Conservation (phyloP, 306 rosid genomes). For the Quercus bicolor region DNA sequence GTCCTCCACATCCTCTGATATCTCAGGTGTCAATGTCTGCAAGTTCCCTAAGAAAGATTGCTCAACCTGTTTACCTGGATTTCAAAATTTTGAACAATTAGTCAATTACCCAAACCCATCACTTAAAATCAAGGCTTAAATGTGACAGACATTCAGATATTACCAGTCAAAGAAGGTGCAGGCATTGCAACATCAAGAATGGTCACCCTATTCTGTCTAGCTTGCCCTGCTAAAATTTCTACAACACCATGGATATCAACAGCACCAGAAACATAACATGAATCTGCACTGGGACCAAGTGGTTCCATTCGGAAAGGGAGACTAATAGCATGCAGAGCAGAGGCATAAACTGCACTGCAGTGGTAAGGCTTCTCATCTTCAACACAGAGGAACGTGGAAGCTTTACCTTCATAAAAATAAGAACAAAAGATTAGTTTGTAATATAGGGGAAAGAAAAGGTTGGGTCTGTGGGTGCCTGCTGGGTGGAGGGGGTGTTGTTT, state of each 20-base stretch:
- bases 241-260: constrained; percentile 58
- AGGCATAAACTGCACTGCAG: constrained; percentile 80
- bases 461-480: not conserved
- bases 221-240: constrained; percentile 69
- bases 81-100: constrained; percentile 27
- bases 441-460: constrained; percentile 4
- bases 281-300: constrained; percentile 53
- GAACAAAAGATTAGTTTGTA: constrained; percentile 10
- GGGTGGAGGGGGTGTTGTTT: not conserved
- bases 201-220: constrained; percentile 72
- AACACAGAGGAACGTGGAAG: constrained; percentile 51
- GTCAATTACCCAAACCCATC: constrained; percentile 18
- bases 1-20: constrained; percentile 55
- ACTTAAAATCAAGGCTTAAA: constrained; percentile 1
- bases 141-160: constrained; percentile 1
- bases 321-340: constrained; percentile 72
- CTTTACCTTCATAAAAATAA: constrained; percentile 57
- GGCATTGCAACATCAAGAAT: constrained; percentile 87
- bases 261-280: constrained; percentile 61
- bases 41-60: constrained; percentile 46
- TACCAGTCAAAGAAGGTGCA: constrained; percentile 73
- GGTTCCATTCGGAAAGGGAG: constrained; percentile 82
- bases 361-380: constrained; percentile 71
- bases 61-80: constrained; percentile 44
- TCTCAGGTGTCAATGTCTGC: constrained; percentile 73